Evolutionary conservation across 495 filamentous ascomycete species (phyloP).

Genomic region (Penicillium fimorum): DNA sequence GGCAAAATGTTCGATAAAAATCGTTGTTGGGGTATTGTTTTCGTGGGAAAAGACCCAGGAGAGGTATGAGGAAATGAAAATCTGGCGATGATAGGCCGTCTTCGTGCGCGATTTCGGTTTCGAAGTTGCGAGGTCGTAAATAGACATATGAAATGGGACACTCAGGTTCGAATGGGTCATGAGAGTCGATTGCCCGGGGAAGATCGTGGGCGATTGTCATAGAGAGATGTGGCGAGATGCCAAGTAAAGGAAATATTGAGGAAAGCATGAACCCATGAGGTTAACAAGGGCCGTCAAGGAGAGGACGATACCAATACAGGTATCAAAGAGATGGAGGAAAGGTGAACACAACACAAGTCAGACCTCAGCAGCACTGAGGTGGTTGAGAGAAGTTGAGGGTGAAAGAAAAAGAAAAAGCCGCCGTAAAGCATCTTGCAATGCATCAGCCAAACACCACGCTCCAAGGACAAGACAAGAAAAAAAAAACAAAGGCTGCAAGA

Average conservation of each 20-base stretch:
- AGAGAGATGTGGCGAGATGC: slow-evolving; percentile 5
- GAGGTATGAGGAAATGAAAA: slow-evolving; percentile 9
- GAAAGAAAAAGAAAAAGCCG: slow-evolving; percentile 16
- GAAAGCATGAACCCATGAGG: slow-evolving; percentile 10
- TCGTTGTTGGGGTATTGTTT: slow-evolving; percentile 10
- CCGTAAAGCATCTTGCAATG: slow-evolving; percentile 9
- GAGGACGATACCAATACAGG: slow-evolving; percentile 25
- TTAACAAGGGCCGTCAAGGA: slow-evolving; percentile 10
- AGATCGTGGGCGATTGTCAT: slow-evolving; percentile 19
- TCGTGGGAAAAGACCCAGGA: slow-evolving; percentile 7
- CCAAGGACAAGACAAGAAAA: slow-evolving; percentile 21
- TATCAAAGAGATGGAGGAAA: slow-evolving; percentile 15
- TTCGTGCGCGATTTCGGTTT: slow-evolving; percentile 19
- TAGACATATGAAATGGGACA: slow-evolving; percentile 34
- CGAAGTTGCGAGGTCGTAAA: slow-evolving; percentile 23
- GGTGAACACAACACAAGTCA: background rate
- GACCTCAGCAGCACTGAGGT: background rate
- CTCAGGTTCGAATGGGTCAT: slow-evolving; percentile 19
- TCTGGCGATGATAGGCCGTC: slow-evolving; percentile 20
- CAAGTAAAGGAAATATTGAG: slow-evolving; percentile 19
- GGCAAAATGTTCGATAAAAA: slow-evolving; percentile 8
- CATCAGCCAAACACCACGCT: slow-evolving; percentile 27
- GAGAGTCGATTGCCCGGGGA: slow-evolving; percentile 11
- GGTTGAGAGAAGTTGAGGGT: slow-evolving; percentile 11
- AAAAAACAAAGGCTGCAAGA: slow-evolving; percentile 12